Evolutionary conservation across 2,329 filamentous ascomycete genomes (phyloP), one percentile per base, ranked within the genome.

Genomic region (Curvularia lunata): DNA sequence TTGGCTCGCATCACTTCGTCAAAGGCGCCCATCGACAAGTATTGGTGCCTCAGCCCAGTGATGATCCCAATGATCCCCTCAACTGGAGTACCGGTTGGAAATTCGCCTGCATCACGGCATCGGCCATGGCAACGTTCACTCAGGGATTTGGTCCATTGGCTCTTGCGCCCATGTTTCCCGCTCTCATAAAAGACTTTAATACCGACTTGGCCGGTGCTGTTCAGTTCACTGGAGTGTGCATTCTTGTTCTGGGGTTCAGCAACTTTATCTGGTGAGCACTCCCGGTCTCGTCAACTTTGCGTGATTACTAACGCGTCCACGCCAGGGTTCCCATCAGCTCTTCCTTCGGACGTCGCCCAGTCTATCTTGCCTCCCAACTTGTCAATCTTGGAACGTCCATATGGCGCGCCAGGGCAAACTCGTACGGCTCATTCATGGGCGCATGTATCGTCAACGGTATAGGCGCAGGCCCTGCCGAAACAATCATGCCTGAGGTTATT

Each of bases 371-470:
- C 47, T 85, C 83, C 3, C 81, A 81, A 16, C 63, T 85, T 32
- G 77, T 86, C 58, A 84, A 82, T 64, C 75, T 86, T 27, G 81
- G 75, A 3, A 82, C 81, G 16, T 81, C 79, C 23, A 84, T 86
- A 58, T 86, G 84, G 85, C 80, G 85, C 60, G 86, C 86, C 0
- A 77, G 76, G 48, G 85, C 87, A 5, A 82, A 77, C 16, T 81
- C 80, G 0, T 89, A 89, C 67, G 76, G 78, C 49, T 85, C 83
- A 48, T 89, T 88, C 68, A 87, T 89, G 85, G 87, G 85, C 4
- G 86, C 83, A 48, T 86, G 79, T 54, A 78, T 86, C 7, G 77
- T 89, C 6, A 88, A 88, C 67, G 86, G 86, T 0, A 80, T 88
- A 43, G 86, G 84, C 5, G 85, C 85, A 48, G 86, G 85, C 0